Conservation (phyloP, 2,329 filamentous ascomycete genomes). For the Fusarium vanettenii region DNA sequence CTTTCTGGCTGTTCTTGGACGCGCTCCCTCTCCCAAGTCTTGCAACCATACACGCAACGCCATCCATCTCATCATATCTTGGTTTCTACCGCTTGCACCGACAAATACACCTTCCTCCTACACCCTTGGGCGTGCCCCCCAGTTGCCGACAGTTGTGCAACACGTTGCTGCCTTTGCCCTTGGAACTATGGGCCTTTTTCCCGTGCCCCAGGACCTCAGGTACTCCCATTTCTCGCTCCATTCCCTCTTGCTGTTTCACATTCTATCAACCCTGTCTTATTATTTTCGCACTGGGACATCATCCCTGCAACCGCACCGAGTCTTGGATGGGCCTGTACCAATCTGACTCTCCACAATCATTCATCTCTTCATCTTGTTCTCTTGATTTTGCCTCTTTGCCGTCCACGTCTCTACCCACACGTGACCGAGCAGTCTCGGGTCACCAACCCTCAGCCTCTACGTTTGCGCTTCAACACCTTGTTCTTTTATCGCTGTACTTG, state of each 20-base stretch:
- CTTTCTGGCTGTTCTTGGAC: background rate
- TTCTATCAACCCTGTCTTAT: constrained; percentile 12
- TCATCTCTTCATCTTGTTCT: background rate
- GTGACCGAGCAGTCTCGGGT: background rate
- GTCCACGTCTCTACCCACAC: background rate
- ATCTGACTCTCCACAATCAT: background rate
- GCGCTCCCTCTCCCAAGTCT: background rate
- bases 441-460: background rate
- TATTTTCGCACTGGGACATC: constrained; percentile 11
- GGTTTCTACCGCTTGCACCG: background rate
- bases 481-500: background rate
- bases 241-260: constrained; percentile 15
- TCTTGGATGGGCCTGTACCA: background rate
- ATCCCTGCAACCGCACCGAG: constrained; percentile 14
- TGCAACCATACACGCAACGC: background rate
- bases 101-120: background rate
- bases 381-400: background rate
- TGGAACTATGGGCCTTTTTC: constrained; percentile 17
- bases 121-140: constrained; percentile 18
- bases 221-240: constrained; percentile 21
- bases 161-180: constrained; percentile 10
- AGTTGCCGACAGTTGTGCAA: constrained; percentile 23
- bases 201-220: constrained; percentile 18
- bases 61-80: background rate
- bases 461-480: background rate